These are phyloP conservation scores for Macrophomina pseudophaseolina DNA, from an alignment of 2,329 filamentous ascomycete species.

Conservation along the genomic window DNA sequence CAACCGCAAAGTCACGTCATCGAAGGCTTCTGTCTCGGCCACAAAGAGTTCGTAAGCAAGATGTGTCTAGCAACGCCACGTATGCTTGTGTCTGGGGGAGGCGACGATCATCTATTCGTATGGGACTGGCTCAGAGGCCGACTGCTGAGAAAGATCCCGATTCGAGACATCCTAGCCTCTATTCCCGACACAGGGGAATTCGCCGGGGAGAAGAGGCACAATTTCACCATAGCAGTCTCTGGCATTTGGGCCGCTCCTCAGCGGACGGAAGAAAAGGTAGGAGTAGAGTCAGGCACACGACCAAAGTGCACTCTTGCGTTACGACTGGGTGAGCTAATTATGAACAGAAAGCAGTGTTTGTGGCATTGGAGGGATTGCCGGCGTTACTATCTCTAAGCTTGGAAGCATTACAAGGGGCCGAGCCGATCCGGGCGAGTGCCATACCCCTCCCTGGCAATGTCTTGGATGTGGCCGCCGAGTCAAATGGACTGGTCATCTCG, in stretches of 20 bases:
- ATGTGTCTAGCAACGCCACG: slow-evolving; percentile 69
- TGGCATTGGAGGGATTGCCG: slow-evolving; percentile 54
- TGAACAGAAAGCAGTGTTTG: slow-evolving; percentile 37
- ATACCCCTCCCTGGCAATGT: slow-evolving; percentile 68
- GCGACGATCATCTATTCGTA: slow-evolving; percentile 76
- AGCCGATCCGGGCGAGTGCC: slow-evolving; percentile 33
- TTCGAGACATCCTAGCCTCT: slow-evolving; percentile 32
- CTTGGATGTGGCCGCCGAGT: slow-evolving; percentile 57
- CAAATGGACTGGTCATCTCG: slow-evolving; percentile 50
- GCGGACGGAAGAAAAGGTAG: slow-evolving; percentile 37
- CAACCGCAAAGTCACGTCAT: slow-evolving; percentile 85
- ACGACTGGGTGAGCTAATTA: neutral
- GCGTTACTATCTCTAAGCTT: slow-evolving; percentile 69
- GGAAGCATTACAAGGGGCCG: slow-evolving; percentile 56
- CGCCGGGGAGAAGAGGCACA: slow-evolving; percentile 28
- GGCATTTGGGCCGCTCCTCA: slow-evolving; percentile 55
- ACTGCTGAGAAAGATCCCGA: slow-evolving; percentile 60
- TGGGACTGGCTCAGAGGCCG: slow-evolving; percentile 77
- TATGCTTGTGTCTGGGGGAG: slow-evolving; percentile 83
- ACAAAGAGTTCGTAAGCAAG: slow-evolving; percentile 81
- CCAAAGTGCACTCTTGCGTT: neutral
- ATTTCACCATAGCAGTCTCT: slow-evolving; percentile 53
- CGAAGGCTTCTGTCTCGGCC: slow-evolving; percentile 86
- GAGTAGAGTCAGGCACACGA: slow-evolving; percentile 43
- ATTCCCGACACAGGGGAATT: slow-evolving; percentile 16